Conservation (phyloP, 305 asterid species). For the Solanum hybrid region DNA sequence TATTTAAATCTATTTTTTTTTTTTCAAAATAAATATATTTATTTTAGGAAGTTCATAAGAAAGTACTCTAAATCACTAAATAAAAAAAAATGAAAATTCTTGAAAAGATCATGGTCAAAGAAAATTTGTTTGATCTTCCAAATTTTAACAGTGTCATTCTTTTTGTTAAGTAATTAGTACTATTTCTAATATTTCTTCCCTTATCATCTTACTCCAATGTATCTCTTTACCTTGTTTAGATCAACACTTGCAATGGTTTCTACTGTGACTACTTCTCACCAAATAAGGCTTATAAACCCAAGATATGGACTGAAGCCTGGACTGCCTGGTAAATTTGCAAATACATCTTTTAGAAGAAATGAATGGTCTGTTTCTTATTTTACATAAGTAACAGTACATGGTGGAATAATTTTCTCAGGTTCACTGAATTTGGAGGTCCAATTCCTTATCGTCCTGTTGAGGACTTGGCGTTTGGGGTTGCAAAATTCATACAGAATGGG, state of each 20-base stretch:
- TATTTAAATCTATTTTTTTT: neutral
- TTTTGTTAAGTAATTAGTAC: neutral
- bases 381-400: neutral
- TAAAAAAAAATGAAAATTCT: neutral
- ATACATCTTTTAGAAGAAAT: neutral
- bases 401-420: constrained; percentile 33
- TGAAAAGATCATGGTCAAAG: neutral
- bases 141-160: neutral
- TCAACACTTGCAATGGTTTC: constrained; percentile 95
- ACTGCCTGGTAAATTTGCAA: constrained; percentile 74
- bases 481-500: constrained; percentile 75
- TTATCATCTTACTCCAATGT: neutral
- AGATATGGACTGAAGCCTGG: constrained; percentile 99
- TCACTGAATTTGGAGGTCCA: constrained; percentile 94
- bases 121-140: neutral
- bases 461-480: constrained; percentile 91
- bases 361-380: neutral
- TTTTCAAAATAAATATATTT: neutral
- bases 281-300: constrained; percentile 83
- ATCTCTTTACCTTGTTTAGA: constrained; percentile 32
- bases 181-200: neutral
- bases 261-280: constrained; percentile 93
- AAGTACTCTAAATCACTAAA: neutral
- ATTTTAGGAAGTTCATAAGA: neutral
- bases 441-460: constrained; percentile 94